A percentile compares a stretch with the other conserved stretches of the same genome.
These are phyloP conservation scores for Ophiobolus disseminans DNA, from an alignment of 2,329 filamentous ascomycete genomes.

Conservation along the genomic window DNA sequence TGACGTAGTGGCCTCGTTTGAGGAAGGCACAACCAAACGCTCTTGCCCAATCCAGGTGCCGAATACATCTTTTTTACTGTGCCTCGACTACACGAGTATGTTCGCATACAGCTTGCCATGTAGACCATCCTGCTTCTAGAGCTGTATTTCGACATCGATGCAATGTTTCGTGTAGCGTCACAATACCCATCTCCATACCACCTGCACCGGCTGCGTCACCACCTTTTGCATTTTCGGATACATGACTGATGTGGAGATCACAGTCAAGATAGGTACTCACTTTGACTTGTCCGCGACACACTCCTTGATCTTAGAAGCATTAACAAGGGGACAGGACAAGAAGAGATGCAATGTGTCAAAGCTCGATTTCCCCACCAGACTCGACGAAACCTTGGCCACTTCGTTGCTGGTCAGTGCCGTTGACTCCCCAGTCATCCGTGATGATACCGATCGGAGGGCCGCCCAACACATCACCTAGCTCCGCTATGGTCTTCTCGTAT, in stretches of 20 bases:
- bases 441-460: conserved; percentile 56
- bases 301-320: too few relatives aligned
- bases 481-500: conserved; percentile 80
- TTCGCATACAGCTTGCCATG: too few relatives aligned
- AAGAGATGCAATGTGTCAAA: conserved; percentile 8
- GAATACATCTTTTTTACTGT: background rate
- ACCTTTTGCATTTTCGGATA: too few relatives aligned
- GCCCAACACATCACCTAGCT: conserved; percentile 73
- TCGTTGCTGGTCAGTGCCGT: conserved; percentile 15
- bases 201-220: too few relatives aligned
- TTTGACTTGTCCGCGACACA: too few relatives aligned
- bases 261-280: too few relatives aligned
- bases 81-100: too few relatives aligned
- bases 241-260: too few relatives aligned
- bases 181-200: too few relatives aligned
- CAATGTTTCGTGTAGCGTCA: too few relatives aligned
- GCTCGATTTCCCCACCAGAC: conserved; percentile 15
- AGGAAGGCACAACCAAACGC: conserved; percentile 17
- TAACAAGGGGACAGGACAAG: background rate
- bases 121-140: too few relatives aligned
- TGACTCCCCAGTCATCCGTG: conserved; percentile 48
- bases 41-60: conserved; percentile 3
- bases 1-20: conserved; percentile 7
- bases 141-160: too few relatives aligned
- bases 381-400: conserved; percentile 20